These are phyloP conservation scores for Calvatia gigantea DNA, from an alignment of 768 basidiomycete genomes.

Conservation along the genomic window DNA sequence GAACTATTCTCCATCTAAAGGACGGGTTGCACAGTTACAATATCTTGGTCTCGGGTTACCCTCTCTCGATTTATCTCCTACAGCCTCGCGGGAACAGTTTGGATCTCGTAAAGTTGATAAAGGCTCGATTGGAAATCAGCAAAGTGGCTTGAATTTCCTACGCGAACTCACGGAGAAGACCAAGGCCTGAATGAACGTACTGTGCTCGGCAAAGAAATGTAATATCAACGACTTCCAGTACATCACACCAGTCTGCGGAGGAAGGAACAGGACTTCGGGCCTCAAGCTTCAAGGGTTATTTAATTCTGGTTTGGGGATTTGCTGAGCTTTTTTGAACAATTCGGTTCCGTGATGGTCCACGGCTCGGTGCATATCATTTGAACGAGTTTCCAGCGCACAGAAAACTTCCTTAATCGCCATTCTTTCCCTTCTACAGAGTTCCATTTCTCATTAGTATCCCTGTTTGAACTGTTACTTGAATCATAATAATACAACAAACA, in stretches of 20 bases:
- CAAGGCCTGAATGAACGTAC: conserved; percentile 45
- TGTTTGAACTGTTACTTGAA: background rate
- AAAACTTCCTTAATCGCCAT: background rate
- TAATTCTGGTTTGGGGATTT: conserved; percentile 5
- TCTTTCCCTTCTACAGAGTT: background rate
- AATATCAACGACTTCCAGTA: background rate
- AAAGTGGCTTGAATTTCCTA: conserved; percentile 38
- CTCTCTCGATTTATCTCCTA: background rate
- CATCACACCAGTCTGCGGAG: background rate
- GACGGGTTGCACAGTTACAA: background rate
- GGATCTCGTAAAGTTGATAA: background rate
- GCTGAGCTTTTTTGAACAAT: background rate
- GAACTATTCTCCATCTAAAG: background rate
- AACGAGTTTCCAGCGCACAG: background rate
- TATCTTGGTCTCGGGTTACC: background rate
- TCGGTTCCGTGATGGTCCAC: background rate
- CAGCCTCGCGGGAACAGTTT: background rate
- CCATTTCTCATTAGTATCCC: background rate
- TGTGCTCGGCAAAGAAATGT: conserved; percentile 37
- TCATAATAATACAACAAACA: conserved; percentile 5
- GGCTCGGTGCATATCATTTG: background rate
- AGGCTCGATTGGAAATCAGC: conserved; percentile 10
- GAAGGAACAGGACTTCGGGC: background rate
- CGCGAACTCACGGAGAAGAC: conserved; percentile 48
- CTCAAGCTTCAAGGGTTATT: background rate